Conservation (phyloP, 129 eudicot genomes). For the Apium graveolens region DNA sequence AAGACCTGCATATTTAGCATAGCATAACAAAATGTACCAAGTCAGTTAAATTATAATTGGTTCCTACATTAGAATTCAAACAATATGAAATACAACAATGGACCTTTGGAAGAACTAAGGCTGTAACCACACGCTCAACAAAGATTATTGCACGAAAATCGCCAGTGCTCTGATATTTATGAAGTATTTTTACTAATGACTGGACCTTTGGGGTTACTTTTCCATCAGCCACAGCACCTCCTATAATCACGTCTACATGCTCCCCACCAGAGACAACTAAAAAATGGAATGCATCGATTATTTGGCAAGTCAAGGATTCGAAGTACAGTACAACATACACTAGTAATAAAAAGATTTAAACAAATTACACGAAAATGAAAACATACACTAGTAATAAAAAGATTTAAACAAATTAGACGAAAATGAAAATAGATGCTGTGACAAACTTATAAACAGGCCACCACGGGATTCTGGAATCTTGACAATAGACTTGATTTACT, state of each 20-base stretch:
- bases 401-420: neutral
- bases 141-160: slow-evolving; percentile 97
- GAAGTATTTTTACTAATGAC: slow-evolving; percentile 85
- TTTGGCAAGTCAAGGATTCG: neutral
- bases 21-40: slow-evolving; percentile 5
- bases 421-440: neutral
- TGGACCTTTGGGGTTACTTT: slow-evolving; percentile 98
- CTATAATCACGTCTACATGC: slow-evolving; percentile 93
- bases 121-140: slow-evolving; percentile 97
- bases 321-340: too few species aligned
- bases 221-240: slow-evolving; percentile 99
- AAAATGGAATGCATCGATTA: slow-evolving; percentile 3
- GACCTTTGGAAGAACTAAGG: slow-evolving; percentile 99
- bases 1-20: slow-evolving; percentile 54
- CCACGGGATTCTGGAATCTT: neutral
- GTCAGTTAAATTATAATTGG: slow-evolving; percentile 7
- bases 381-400: neutral
- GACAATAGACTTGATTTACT: neutral
- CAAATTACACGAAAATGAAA: too few species aligned
- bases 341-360: too few species aligned
- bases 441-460: neutral
- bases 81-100: slow-evolving; percentile 4
- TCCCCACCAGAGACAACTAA: slow-evolving; percentile 96
- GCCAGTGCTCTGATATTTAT: slow-evolving; percentile 75
- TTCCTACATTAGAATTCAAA: neutral